Conservation (phyloP, 2,329 filamentous ascomycete species). For the Aspergillus unguis region DNA sequence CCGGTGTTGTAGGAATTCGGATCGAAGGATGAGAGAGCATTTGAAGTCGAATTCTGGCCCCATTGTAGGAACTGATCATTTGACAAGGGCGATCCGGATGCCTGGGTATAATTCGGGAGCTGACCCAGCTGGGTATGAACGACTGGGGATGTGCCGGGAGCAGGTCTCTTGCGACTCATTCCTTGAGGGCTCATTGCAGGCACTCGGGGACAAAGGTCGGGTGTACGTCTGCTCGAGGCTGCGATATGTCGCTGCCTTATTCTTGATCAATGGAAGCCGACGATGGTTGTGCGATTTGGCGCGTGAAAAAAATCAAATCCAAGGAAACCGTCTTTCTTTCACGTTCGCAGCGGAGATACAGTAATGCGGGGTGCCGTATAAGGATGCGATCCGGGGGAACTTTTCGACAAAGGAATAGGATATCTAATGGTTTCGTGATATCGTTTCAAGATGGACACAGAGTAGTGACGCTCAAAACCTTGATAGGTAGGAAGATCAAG, state of each 20-base stretch:
- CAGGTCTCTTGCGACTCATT: slow-evolving; percentile 65
- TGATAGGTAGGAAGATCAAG: slow-evolving; percentile 1
- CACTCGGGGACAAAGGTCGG: slow-evolving; percentile 12
- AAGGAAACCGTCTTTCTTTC: background rate
- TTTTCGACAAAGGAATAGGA: slow-evolving; percentile 2
- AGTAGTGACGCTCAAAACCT: slow-evolving; percentile 9
- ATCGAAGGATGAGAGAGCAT: slow-evolving; percentile 33
- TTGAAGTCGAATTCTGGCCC: slow-evolving; percentile 45
- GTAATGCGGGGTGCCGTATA: slow-evolving; percentile 4
- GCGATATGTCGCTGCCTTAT: background rate
- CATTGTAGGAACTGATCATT: slow-evolving; percentile 56
- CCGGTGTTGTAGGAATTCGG: slow-evolving; percentile 38
- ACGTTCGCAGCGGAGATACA: slow-evolving; percentile 7
- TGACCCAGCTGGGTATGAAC: slow-evolving; percentile 54
- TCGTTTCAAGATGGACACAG: slow-evolving; percentile 6
- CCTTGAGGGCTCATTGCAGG: slow-evolving; percentile 41
- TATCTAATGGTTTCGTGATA: slow-evolving; percentile 16
- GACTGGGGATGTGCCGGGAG: slow-evolving; percentile 67
- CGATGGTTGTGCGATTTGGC: background rate
- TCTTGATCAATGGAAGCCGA: background rate
- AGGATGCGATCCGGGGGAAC: slow-evolving; percentile 10
- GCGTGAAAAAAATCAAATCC: background rate
- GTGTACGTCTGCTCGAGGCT: background rate
- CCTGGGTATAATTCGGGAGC: slow-evolving; percentile 47
- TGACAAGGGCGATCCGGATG: slow-evolving; percentile 43